Conservation (phyloP, 345 rosid genomes). For the Boechera retrofracta region DNA sequence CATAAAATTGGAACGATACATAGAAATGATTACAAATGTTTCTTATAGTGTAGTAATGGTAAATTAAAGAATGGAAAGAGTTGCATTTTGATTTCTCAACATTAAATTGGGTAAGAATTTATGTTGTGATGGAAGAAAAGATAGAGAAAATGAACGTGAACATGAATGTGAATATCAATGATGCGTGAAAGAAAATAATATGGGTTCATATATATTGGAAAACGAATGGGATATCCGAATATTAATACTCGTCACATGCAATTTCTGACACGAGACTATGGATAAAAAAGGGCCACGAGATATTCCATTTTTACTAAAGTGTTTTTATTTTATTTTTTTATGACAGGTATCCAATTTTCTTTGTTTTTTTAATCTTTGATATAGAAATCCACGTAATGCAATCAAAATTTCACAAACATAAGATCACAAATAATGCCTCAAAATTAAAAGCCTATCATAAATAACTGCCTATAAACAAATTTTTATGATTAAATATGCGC, state of each 20-base stretch:
- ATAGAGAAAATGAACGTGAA: conserved; percentile 18
- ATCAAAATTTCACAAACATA: conserved; percentile 11
- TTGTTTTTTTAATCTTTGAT: background rate
- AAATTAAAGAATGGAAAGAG: background rate
- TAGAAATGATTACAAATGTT: background rate
- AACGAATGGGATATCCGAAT: conserved; percentile 30
- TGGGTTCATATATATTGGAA: conserved; percentile 23
- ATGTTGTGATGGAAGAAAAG: background rate
- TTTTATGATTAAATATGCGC: background rate
- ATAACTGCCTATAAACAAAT: background rate
- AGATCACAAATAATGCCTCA: background rate
- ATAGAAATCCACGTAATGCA: conserved; percentile 2
- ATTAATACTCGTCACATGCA: conserved; percentile 40
- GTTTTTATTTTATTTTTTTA: background rate
- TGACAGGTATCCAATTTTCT: background rate
- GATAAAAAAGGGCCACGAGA: conserved; percentile 41
- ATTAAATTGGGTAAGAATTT: background rate
- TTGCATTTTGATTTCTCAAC: background rate
- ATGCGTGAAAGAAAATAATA: conserved; percentile 19
- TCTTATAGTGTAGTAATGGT: background rate
- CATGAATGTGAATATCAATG: conserved; percentile 34
- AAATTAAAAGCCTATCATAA: background rate
- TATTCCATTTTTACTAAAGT: background rate
- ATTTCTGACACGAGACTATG: conserved; percentile 38
- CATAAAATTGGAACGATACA: too few species aligned